Conservation (phyloP, 164 flowering plant genomes). For the Vitis vinifera region DNA sequence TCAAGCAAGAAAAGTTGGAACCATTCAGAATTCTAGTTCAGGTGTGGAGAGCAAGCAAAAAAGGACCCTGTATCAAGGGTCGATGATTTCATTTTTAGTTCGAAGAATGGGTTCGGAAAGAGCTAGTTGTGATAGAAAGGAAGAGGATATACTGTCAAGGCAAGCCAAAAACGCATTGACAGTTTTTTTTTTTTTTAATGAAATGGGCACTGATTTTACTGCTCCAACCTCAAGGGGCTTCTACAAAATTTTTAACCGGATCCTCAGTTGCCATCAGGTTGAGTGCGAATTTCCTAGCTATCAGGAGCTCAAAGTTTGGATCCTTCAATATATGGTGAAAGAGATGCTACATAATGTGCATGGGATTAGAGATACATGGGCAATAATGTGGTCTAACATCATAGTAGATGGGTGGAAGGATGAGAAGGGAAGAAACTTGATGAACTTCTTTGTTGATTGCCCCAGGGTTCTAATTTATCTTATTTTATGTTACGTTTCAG, state of each 20-base stretch:
- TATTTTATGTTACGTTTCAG: constrained; percentile 46
- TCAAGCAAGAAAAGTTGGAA: constrained; percentile 15
- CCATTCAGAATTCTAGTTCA: constrained; percentile 4
- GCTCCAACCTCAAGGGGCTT: constrained; percentile 46
- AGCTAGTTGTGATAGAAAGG: constrained; percentile 4
- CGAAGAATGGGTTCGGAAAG: constrained; percentile 2
- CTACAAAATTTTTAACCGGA: constrained; percentile 34
- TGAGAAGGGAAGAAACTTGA: constrained; percentile 39
- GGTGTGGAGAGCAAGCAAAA: constrained; percentile 7
- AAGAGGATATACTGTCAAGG: constrained; percentile 13
- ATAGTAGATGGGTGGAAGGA: constrained; percentile 64
- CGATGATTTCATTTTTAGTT: neutral
- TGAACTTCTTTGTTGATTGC: constrained; percentile 52
- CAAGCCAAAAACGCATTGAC: constrained; percentile 37
- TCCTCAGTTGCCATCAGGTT: constrained; percentile 12
- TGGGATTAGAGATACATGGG: constrained; percentile 54
- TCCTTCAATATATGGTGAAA: constrained; percentile 37
- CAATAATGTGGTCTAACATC: constrained; percentile 69
- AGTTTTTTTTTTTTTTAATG: constrained; percentile 49
- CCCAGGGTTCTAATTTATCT: constrained; percentile 59
- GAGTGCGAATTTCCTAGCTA: constrained; percentile 32
- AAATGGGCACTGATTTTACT: constrained; percentile 43
- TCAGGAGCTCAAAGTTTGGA: constrained; percentile 51
- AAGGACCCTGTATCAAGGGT: constrained; percentile 5
- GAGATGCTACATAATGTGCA: constrained; percentile 39